A percentile compares a stretch with the other conserved stretches of the same genome.
Evolutionary conservation across 1,139 yeast species (phyloP).

Genomic region (Taphrina betulina): DNA sequence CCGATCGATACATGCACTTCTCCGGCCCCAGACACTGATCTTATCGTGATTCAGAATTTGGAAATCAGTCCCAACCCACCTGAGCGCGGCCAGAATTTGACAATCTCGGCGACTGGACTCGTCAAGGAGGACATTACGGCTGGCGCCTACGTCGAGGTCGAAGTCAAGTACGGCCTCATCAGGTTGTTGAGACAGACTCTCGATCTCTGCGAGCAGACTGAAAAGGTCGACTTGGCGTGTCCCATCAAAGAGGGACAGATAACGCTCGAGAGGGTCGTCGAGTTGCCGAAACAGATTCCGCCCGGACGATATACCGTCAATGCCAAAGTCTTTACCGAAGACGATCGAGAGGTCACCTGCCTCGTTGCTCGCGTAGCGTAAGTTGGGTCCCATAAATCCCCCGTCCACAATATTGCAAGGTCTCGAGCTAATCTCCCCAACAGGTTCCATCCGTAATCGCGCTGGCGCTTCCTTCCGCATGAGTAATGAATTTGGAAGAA

Average conservation of each 20-base stretch:
- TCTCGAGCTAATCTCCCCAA: too few species aligned
- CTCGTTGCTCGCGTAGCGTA: constrained; percentile 67
- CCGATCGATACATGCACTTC: constrained; percentile 76
- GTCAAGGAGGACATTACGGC: constrained; percentile 59
- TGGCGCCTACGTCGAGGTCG: constrained; percentile 92
- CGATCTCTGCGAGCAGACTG: constrained; percentile 79
- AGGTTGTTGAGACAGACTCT: constrained; percentile 78
- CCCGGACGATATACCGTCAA: constrained; percentile 79
- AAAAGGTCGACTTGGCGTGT: constrained; percentile 72
- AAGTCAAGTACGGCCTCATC: constrained; percentile 88
- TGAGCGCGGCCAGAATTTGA: constrained; percentile 69
- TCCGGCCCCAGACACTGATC: constrained; percentile 55
- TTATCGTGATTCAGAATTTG: constrained; percentile 58
- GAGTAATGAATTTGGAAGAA: too few species aligned
- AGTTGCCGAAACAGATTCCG: constrained; percentile 89
- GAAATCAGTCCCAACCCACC: constrained; percentile 84
- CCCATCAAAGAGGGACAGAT: constrained; percentile 74
- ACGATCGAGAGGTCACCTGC: constrained; percentile 79
- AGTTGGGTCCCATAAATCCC: too few species aligned
- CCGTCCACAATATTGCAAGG: too few species aligned
- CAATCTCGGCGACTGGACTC: constrained; percentile 70
- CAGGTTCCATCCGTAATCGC: too few species aligned
- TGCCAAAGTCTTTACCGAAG: constrained; percentile 85
- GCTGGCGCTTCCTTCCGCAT: too few species aligned
- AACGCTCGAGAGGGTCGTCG: constrained; percentile 65